Conservation (phyloP, 1,284 basidiomycete species). For the Ustilago esculenta region DNA sequence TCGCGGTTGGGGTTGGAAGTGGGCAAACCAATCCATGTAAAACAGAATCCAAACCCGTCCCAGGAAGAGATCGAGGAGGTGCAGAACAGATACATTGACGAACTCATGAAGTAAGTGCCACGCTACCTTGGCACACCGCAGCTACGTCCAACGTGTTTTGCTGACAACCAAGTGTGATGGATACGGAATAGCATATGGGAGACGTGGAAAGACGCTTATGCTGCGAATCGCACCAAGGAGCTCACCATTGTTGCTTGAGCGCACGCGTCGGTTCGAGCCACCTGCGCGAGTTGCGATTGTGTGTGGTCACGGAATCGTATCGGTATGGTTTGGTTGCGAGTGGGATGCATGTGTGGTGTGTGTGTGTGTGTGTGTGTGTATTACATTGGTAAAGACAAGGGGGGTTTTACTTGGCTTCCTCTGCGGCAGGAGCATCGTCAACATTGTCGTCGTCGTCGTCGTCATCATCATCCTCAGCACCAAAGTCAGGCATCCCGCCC, state of each 20-base stretch:
- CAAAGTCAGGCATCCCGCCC: slow-evolving; percentile 42
- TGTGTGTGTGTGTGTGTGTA: slow-evolving; percentile 3
- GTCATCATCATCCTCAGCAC: slow-evolving; percentile 51
- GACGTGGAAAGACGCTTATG: slow-evolving; percentile 64
- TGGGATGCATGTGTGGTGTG: too few relatives aligned
- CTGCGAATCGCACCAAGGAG: slow-evolving; percentile 61
- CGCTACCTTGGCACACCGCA: too few relatives aligned
- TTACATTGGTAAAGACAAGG: not conserved
- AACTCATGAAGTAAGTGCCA: slow-evolving; percentile 69
- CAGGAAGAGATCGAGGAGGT: slow-evolving; percentile 81
- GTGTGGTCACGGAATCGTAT: too few relatives aligned
- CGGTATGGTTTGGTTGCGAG: not conserved
- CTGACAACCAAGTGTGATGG: too few relatives aligned
- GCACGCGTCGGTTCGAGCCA: too few relatives aligned
- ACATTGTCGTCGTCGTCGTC: slow-evolving; percentile 67
- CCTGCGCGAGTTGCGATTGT: too few relatives aligned
- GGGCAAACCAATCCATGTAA: slow-evolving; percentile 85
- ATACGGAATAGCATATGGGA: slow-evolving; percentile 62
- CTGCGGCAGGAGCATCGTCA: slow-evolving; percentile 20
- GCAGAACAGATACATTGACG: slow-evolving; percentile 88
- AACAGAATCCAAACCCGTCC: slow-evolving; percentile 80
- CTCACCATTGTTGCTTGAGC: slow-evolving; percentile 56
- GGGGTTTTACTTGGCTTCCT: slow-evolving; percentile 34
- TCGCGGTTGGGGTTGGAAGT: too few relatives aligned
- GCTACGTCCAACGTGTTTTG: too few relatives aligned